Conservation (phyloP, 129 eudicot species). For the Arctium minus region DNA sequence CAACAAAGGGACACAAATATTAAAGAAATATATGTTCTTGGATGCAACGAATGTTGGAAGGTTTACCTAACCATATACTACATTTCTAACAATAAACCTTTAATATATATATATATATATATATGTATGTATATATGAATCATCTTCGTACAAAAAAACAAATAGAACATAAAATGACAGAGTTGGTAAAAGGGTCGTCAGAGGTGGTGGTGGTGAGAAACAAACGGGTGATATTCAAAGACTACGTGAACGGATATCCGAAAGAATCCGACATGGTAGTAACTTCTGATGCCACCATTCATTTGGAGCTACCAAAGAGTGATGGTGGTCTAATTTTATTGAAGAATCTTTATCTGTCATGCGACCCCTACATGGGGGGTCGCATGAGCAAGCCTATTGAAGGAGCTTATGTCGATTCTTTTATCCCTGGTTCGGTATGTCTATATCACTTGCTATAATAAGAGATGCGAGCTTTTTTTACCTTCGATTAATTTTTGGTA, state of each 20-base stretch:
- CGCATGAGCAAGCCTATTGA: background rate
- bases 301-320: conserved; percentile 20
- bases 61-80: background rate
- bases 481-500: background rate
- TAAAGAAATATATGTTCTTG: background rate
- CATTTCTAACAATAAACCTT: background rate
- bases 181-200: background rate
- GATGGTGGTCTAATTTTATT: background rate
- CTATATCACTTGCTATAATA: background rate
- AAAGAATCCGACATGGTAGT: conserved; percentile 16
- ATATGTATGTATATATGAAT: background rate
- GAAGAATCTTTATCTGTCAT: conserved; percentile 24
- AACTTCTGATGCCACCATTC: conserved; percentile 20
- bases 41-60: background rate
- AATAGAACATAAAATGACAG: background rate
- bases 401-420: conserved; percentile 2
- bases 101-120: background rate
- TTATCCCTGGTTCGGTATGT: conserved; percentile 28
- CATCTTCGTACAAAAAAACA: background rate
- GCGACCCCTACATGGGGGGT: conserved; percentile 26
- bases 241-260: conserved; percentile 19
- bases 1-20: background rate
- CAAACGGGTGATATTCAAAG: conserved; percentile 32
- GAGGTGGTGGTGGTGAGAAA: conserved; percentile 13
- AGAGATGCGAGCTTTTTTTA: background rate